phyloP scores from a whole-genome alignment of 352 stramenopile genomes.

The Saprolegnia diclina region DNA sequence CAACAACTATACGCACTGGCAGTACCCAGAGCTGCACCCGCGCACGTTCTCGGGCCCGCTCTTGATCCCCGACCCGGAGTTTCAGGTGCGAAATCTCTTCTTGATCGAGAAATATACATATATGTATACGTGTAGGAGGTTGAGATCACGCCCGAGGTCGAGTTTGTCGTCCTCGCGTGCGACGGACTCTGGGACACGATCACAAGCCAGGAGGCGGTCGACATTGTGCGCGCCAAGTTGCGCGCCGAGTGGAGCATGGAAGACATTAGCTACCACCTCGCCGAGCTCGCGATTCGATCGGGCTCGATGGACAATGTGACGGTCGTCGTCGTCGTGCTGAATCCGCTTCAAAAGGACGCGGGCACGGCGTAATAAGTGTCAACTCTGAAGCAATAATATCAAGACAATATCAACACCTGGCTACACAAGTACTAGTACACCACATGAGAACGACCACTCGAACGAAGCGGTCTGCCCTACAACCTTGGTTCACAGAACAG shows the following conservation, averaged over 20 bases:
- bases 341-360: conserved; percentile 28
- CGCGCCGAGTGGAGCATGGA: conserved; percentile 60
- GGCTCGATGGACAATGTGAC: conserved; percentile 85
- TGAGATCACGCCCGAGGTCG: conserved; percentile 83
- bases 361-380: too few relatives aligned
- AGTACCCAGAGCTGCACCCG: conserved; percentile 74
- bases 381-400: too few relatives aligned
- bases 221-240: conserved; percentile 67
- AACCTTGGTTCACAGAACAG: too few relatives aligned
- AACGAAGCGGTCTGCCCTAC: too few relatives aligned
- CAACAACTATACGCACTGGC: conserved; percentile 76
- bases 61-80: conserved; percentile 79
- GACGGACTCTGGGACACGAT: conserved; percentile 92
- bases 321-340: conserved; percentile 79
- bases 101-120: background rate
- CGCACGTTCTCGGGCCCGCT: conserved; percentile 79
- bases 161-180: conserved; percentile 89
- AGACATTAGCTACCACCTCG: conserved; percentile 76
- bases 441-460: too few relatives aligned
- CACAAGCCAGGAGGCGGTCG: conserved; percentile 88
- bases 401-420: too few relatives aligned
- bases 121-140: conserved; percentile 60
- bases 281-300: conserved; percentile 80
- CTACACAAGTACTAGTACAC: too few relatives aligned
- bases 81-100: conserved; percentile 38